phyloP scores from a whole-genome alignment of 106 monocot species.

The Gastrodia elata region DNA sequence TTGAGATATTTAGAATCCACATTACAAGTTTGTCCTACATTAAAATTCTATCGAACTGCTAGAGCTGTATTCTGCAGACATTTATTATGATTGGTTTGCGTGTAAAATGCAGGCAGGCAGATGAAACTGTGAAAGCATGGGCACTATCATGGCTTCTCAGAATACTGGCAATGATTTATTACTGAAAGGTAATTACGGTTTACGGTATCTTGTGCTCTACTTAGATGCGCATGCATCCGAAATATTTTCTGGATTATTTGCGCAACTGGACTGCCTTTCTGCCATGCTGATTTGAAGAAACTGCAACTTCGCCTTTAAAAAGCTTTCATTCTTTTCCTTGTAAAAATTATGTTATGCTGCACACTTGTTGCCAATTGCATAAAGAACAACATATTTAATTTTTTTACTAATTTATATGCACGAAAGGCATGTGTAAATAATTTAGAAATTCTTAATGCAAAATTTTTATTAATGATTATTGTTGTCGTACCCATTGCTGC shows the following conservation, averaged over 20 bases:
- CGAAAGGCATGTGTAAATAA: background rate
- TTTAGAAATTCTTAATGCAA: conserved; percentile 4
- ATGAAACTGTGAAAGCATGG: background rate
- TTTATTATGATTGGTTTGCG: background rate
- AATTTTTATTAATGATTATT: too few relatives aligned
- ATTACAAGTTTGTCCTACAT: too few relatives aligned
- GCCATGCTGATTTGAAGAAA: conserved; percentile 6
- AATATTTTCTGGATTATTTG: background rate
- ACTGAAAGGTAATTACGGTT: background rate
- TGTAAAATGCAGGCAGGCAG: background rate
- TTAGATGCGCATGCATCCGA: background rate
- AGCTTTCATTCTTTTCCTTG: background rate
- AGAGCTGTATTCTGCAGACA: too few relatives aligned
- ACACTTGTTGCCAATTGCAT: background rate
- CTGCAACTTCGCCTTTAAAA: background rate
- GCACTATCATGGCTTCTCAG: background rate
- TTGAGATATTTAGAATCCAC: too few relatives aligned
- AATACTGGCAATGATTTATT: background rate
- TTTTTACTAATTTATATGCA: background rate
- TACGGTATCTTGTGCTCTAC: background rate
- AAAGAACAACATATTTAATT: background rate
- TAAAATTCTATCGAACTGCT: too few relatives aligned
- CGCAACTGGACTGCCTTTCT: background rate
- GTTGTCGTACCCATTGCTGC: too few relatives aligned
- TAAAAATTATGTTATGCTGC: background rate